phyloP scores from a whole-genome alignment of 805 yeast genomes.

The Yarrowia sp. region DNA sequence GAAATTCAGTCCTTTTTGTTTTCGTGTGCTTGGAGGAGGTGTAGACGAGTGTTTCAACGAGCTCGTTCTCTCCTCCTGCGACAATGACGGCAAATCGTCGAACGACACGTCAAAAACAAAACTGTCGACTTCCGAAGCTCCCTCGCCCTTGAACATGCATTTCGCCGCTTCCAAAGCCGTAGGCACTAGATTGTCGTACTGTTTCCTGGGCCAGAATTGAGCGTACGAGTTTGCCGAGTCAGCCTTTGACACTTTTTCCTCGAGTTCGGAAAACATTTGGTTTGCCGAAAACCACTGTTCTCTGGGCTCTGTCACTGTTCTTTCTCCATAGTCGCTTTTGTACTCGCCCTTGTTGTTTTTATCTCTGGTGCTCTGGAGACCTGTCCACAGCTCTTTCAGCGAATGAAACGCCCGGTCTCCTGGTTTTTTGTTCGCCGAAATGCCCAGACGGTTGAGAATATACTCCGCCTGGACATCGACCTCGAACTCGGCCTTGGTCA shows the following conservation, averaged over 20 bases:
- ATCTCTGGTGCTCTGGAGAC: neutral
- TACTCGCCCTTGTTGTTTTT: slow-evolving; percentile 13
- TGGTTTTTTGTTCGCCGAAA: slow-evolving; percentile 52
- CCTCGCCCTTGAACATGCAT: slow-evolving; percentile 30
- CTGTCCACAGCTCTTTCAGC: slow-evolving; percentile 19
- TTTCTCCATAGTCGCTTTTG: slow-evolving; percentile 20
- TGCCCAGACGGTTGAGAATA: slow-evolving; percentile 69
- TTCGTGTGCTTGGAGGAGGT: neutral
- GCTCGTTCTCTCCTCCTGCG: neutral
- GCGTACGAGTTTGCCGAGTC: neutral
- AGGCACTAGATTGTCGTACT: slow-evolving; percentile 14
- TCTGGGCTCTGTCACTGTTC: neutral
- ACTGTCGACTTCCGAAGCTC: neutral
- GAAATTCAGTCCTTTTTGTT: slow-evolving; percentile 12
- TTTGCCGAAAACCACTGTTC: slow-evolving; percentile 18
- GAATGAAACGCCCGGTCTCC: slow-evolving; percentile 14
- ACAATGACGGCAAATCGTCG: slow-evolving; percentile 16
- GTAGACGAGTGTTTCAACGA: neutral
- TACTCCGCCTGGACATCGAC: slow-evolving; percentile 44
- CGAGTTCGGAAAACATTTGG: slow-evolving; percentile 16
- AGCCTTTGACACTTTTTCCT: slow-evolving; percentile 1
- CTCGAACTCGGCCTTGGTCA: slow-evolving; percentile 23
- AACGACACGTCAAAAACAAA: slow-evolving; percentile 26
- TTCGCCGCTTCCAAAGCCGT: slow-evolving; percentile 13
- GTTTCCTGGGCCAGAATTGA: neutral